phyloP scores from a whole-genome alignment of 768 basidiomycete species.

The Boletus rubescentipes region DNA sequence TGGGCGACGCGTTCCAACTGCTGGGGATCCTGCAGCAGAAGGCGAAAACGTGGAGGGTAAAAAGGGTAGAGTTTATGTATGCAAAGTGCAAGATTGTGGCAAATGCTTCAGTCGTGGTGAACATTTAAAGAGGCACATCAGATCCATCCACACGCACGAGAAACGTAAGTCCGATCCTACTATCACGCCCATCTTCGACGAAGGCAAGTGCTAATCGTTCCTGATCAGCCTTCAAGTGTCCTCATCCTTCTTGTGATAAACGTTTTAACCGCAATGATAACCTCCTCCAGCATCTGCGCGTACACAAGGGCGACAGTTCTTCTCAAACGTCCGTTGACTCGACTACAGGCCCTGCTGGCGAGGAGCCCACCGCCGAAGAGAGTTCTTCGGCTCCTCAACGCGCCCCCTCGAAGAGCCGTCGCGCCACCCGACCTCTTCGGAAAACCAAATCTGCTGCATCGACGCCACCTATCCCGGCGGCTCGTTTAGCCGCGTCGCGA shows the following conservation, averaged over 20 bases:
- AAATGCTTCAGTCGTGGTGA: constrained; percentile 74
- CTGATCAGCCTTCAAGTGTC: constrained; percentile 68
- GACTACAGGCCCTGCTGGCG: constrained; percentile 21
- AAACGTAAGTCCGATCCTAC: constrained; percentile 56
- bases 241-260: constrained; percentile 64
- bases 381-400: constrained; percentile 24
- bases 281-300: constrained; percentile 73
- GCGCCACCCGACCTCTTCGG: constrained; percentile 32
- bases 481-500: constrained; percentile 35
- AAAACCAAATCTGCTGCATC: constrained; percentile 37
- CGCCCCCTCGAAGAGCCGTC: constrained; percentile 27
- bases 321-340: constrained; percentile 36
- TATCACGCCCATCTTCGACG: constrained; percentile 14
- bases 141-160: constrained; percentile 73
- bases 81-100: constrained; percentile 66
- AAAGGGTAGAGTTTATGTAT: constrained; percentile 48
- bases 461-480: constrained; percentile 34
- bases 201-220: constrained; percentile 22
- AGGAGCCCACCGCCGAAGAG: constrained; percentile 24
- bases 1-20: constrained; percentile 71
- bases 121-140: constrained; percentile 73
- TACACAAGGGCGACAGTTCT: constrained; percentile 50
- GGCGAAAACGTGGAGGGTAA: constrained; percentile 29
- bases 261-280: constrained; percentile 80
- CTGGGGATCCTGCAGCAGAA: constrained; percentile 26